These are phyloP conservation scores for Echium plantagineum DNA, from an alignment of 257 asterid genomes.

Conservation along the genomic window DNA sequence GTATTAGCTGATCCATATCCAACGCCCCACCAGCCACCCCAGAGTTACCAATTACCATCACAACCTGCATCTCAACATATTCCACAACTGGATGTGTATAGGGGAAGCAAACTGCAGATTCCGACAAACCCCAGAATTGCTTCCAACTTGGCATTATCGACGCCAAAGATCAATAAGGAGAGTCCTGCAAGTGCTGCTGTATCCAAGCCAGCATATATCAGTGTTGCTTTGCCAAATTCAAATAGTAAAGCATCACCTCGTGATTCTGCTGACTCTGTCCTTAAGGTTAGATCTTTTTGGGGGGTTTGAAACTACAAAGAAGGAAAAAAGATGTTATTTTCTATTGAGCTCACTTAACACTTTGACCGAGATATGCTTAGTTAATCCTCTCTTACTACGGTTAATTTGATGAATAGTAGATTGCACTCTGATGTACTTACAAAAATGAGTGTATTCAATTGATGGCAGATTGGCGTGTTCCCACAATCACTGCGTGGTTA, in stretches of 20 bases:
- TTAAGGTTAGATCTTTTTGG: constrained; percentile 44
- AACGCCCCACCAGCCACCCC: constrained; percentile 46
- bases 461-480: constrained; percentile 64
- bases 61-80: constrained; percentile 48
- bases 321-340: neutral
- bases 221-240: constrained; percentile 51
- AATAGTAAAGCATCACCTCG: constrained; percentile 36
- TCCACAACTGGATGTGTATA: constrained; percentile 41
- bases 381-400: neutral
- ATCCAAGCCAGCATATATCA: constrained; percentile 69
- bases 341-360: neutral
- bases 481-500: constrained; percentile 92
- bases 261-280: constrained; percentile 48
- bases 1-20: constrained; percentile 38
- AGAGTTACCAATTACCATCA: constrained; percentile 49
- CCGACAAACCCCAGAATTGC: constrained; percentile 96
- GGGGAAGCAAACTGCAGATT: constrained; percentile 68
- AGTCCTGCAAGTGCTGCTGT: constrained; percentile 26
- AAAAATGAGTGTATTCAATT: constrained; percentile 9
- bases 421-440: neutral
- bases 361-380: neutral
- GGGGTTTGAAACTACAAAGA: constrained; percentile 4
- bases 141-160: constrained; percentile 42
- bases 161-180: constrained; percentile 55
- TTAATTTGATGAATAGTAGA: too few species aligned